These are phyloP conservation scores for Apiospora koreana DNA, from an alignment of 2,329 filamentous ascomycete genomes.

Conservation along the genomic window DNA sequence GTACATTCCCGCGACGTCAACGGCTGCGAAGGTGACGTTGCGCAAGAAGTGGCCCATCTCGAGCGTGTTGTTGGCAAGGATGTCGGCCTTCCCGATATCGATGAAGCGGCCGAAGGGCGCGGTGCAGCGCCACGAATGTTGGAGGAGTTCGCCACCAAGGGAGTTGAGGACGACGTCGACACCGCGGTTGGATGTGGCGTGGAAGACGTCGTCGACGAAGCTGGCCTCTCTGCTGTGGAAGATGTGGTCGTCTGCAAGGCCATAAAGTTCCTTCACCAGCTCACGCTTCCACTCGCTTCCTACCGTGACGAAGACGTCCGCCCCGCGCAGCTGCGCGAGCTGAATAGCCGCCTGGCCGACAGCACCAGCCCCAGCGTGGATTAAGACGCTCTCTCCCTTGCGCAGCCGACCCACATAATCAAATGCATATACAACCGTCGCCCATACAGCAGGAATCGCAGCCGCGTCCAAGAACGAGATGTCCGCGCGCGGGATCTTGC, in stretches of 20 bases:
- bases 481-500: conserved; percentile 27
- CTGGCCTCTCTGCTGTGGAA: conserved; percentile 36
- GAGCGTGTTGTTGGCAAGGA: conserved; percentile 9
- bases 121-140: conserved; percentile 5
- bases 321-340: conserved; percentile 36
- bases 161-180: conserved; percentile 49
- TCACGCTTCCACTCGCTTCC: conserved; percentile 33
- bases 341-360: conserved; percentile 45
- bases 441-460: conserved; percentile 38
- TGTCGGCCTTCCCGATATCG: conserved; percentile 12
- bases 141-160: conserved; percentile 27
- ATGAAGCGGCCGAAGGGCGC: conserved; percentile 9
- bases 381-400: conserved; percentile 35
- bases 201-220: conserved; percentile 33
- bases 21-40: conserved; percentile 10
- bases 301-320: conserved; percentile 44
- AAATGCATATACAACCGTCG: conserved; percentile 46
- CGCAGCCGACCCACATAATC: conserved; percentile 28
- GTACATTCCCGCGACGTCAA: conserved; percentile 10
- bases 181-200: conserved; percentile 30
- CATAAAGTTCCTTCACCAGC: conserved; percentile 31
- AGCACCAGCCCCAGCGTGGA: conserved; percentile 44
- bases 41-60: conserved; percentile 7
- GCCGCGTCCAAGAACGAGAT: conserved; percentile 15
- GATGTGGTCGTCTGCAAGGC: conserved; percentile 37